Conservation (phyloP, 129 eudicot species). For the Glebionis coronaria region DNA sequence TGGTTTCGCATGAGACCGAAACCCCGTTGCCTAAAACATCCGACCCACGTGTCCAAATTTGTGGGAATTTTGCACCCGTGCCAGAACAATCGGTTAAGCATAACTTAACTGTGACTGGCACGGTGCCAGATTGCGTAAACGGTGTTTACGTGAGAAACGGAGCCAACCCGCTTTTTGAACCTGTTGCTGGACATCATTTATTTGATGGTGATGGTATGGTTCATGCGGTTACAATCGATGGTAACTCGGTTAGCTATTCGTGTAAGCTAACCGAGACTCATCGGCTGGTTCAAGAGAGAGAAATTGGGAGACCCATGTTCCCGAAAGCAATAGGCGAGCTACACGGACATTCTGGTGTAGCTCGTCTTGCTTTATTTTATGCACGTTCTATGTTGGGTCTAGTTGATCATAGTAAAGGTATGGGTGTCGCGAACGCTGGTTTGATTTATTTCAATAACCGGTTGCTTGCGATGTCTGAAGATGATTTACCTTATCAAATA, state of each 20-base stretch:
- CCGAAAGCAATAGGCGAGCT: slow-evolving; percentile 67
- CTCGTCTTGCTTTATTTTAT: slow-evolving; percentile 43
- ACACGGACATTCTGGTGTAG: slow-evolving; percentile 55
- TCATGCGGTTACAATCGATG: slow-evolving; percentile 42
- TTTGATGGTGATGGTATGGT: slow-evolving; percentile 73
- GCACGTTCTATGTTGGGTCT: slow-evolving; percentile 50
- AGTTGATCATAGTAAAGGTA: slow-evolving; percentile 47
- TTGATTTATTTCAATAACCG: slow-evolving; percentile 49
- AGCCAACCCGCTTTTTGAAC: slow-evolving; percentile 55
- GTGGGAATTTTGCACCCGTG: slow-evolving; percentile 68
- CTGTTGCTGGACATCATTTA: slow-evolving; percentile 52
- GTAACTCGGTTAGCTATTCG: slow-evolving; percentile 45
- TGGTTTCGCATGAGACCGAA: slow-evolving; percentile 41
- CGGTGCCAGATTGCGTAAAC: slow-evolving; percentile 35
- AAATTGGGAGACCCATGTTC: slow-evolving; percentile 46
- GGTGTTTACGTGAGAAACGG: slow-evolving; percentile 60
- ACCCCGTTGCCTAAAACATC: slow-evolving; percentile 61
- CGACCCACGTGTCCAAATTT: slow-evolving; percentile 51
- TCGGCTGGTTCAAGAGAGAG: slow-evolving; percentile 42
- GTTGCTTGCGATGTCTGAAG: slow-evolving; percentile 59
- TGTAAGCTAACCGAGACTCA: slow-evolving; percentile 51
- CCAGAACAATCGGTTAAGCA: slow-evolving; percentile 46
- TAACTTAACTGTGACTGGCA: slow-evolving; percentile 31
- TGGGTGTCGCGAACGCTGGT: slow-evolving; percentile 65
- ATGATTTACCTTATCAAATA: slow-evolving; percentile 51